Percentiles rank a stretch among this genome's conserved stretches.
Conservation (phyloP, 495 filamentous ascomycete genomes). For the Podospora pseudocomata region DNA sequence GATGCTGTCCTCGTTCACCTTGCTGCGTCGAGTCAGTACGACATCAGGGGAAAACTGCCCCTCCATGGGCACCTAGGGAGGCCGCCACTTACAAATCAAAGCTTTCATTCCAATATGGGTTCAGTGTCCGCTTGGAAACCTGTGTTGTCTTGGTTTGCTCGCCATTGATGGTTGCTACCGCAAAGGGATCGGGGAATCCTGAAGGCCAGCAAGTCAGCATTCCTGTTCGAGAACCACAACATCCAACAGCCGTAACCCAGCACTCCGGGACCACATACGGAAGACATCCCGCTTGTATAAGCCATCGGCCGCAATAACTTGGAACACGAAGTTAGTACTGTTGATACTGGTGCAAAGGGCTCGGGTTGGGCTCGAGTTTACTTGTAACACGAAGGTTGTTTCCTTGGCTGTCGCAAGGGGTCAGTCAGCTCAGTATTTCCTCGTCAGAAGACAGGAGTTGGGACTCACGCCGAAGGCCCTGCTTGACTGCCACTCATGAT, state of each 20-base stretch:
- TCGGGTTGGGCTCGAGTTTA: constrained; percentile 33
- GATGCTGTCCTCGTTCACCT: constrained; percentile 88
- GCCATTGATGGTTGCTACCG: constrained; percentile 91
- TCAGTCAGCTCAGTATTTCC: constrained; percentile 17
- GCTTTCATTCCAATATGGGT: constrained; percentile 98
- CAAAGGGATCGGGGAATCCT: constrained; percentile 98
- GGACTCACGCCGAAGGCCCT: constrained; percentile 32
- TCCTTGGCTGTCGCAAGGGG: constrained; percentile 44
- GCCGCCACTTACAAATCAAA: constrained; percentile 78
- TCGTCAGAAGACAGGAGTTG: constrained; percentile 7
- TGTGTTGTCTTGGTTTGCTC: constrained; percentile 95
- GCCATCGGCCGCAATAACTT: constrained; percentile 97
- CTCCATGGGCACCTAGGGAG: not conserved
- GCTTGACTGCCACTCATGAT: constrained; percentile 33
- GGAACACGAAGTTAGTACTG: constrained; percentile 20
- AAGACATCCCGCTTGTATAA: constrained; percentile 99
- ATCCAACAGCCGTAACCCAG: not conserved
- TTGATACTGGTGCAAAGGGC: not conserved
- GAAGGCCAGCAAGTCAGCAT: constrained; percentile 19
- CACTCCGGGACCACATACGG: constrained; percentile 55
- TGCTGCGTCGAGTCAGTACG: constrained; percentile 49
- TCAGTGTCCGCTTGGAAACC: constrained; percentile 94
- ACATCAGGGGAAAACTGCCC: constrained; percentile 4
- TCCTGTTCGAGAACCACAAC: constrained; percentile 6
- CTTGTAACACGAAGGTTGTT: constrained; percentile 68